Evolutionary conservation across 176 grass and related monocot species (phyloP).

Genomic region (Puccinellia tenuiflora): DNA sequence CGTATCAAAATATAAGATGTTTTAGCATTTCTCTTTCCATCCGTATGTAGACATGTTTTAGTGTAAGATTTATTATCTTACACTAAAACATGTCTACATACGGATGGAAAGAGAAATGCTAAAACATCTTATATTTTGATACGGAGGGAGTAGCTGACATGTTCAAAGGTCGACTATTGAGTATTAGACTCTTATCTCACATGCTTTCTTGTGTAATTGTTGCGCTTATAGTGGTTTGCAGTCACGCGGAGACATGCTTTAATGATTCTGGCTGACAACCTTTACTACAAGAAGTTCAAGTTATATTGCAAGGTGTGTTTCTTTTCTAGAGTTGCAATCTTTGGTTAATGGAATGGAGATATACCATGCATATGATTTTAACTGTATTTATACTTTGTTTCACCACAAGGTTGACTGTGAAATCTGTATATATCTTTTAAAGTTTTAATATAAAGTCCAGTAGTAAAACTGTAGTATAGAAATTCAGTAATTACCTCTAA

Average conservation of each 20-base stretch:
- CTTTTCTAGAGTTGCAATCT: not conserved
- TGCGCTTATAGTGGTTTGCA: slow-evolving; percentile 84
- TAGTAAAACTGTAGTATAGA: slow-evolving; percentile 8
- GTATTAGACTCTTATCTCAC: not conserved
- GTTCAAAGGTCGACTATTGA: not conserved
- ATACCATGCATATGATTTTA: not conserved
- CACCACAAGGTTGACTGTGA: not conserved
- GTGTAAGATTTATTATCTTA: too few relatives aligned
- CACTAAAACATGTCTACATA: too few relatives aligned
- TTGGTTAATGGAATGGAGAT: slow-evolving; percentile 11
- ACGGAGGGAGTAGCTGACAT: too few relatives aligned
- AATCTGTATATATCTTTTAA: not conserved
- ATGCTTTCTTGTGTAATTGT: slow-evolving; percentile 5
- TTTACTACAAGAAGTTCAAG: slow-evolving; percentile 99
- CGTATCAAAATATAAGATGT: too few relatives aligned
- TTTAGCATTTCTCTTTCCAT: too few relatives aligned
- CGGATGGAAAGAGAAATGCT: too few relatives aligned
- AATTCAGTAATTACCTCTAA: slow-evolving; percentile 3
- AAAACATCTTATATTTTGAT: too few relatives aligned
- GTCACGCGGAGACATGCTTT: slow-evolving; percentile 90
- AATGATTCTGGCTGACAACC: slow-evolving; percentile 78
- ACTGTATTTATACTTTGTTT: not conserved
- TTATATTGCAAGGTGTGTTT: slow-evolving; percentile 91
- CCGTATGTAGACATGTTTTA: too few relatives aligned
- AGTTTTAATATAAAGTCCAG: slow-evolving; percentile 6